A percentile compares a stretch with the other conserved stretches of the same genome.
phyloP scores from a whole-genome alignment of 1,284 basidiomycete genomes.

The Heterobasidion occidentale region DNA sequence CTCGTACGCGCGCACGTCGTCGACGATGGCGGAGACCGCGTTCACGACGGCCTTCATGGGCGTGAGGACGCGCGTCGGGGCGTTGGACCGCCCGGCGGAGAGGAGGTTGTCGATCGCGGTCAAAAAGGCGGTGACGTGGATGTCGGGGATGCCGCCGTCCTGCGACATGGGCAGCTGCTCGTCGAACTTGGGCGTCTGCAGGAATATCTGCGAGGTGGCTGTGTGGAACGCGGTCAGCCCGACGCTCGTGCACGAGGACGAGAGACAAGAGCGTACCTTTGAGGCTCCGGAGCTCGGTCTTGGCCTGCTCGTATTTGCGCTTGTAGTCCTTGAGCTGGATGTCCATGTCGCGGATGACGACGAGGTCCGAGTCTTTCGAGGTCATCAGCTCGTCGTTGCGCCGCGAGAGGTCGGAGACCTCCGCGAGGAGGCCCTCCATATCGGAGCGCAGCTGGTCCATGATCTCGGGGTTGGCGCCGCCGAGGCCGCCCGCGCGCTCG shows the following conservation, averaged over 20 bases:
- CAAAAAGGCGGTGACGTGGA: conserved; percentile 89
- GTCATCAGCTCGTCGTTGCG: conserved; percentile 88
- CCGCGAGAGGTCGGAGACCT: conserved; percentile 75
- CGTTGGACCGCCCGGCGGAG: conserved; percentile 72
- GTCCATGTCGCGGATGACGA: conserved; percentile 76
- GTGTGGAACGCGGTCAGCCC: conserved; percentile 1
- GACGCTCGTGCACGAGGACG: not conserved
- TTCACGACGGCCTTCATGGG: conserved; percentile 95
- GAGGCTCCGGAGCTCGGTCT: conserved; percentile 88
- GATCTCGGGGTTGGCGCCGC: conserved; percentile 41
- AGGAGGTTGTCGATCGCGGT: conserved; percentile 83
- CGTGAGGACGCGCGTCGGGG: conserved; percentile 81
- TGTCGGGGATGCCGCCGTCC: conserved; percentile 88
- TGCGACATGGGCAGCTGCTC: conserved; percentile 84
- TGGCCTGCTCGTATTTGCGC: conserved; percentile 88
- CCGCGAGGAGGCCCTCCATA: conserved; percentile 77
- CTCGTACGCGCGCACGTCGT: conserved; percentile 83
- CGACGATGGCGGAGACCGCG: conserved; percentile 81
- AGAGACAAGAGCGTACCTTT: conserved; percentile 56
- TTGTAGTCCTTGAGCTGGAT: conserved; percentile 86
- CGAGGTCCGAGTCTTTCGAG: conserved; percentile 76
- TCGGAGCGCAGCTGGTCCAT: conserved; percentile 83
- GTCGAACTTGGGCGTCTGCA: conserved; percentile 61
- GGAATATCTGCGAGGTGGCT: conserved; percentile 70
- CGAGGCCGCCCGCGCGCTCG: conserved; percentile 40